Evolutionary conservation across 768 basidiomycete species (phyloP).

Genomic region (Hygrophorus pudorinus): DNA sequence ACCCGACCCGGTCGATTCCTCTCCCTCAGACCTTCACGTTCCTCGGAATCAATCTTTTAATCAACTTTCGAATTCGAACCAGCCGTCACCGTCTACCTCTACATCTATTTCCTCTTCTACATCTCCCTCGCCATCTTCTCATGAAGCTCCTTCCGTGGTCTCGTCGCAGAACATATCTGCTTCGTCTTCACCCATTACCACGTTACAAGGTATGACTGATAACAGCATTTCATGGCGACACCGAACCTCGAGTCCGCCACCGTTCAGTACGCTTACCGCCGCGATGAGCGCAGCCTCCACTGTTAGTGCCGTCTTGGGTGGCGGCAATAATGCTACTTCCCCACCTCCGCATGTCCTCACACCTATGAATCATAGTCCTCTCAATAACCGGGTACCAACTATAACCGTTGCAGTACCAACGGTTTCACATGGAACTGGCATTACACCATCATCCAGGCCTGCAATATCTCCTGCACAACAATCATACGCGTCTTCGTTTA

Average conservation of each 20-base stretch:
- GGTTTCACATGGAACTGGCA: no score
- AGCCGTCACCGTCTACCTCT: constrained; percentile 7
- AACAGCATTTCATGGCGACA: constrained; percentile 20
- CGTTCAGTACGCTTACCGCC: constrained; percentile 35
- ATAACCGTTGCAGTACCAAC: no score
- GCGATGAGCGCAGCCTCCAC: constrained; percentile 37
- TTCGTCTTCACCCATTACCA: constrained; percentile 4
- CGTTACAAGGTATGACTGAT: constrained; percentile 1
- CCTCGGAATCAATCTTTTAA: constrained; percentile 12
- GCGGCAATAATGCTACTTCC: constrained; percentile 8
- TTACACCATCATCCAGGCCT: no score
- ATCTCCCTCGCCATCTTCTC: constrained; percentile 1
- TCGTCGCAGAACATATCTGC: constrained; percentile 6
- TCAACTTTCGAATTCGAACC: background rate
- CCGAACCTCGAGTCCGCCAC: constrained; percentile 27
- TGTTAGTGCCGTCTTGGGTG: constrained; percentile 30
- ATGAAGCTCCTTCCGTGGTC: background rate
- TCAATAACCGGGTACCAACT: no score
- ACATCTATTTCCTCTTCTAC: constrained; percentile 5
- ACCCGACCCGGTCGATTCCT: constrained; percentile 22
- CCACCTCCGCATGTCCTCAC: background rate
- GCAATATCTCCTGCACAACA: background rate
- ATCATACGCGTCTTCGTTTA: constrained; percentile 9
- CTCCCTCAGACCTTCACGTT: constrained; percentile 21
- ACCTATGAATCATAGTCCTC: background rate